A percentile compares a stretch with the other conserved stretches of the same genome.
phyloP scores from a whole-genome alignment of 768 basidiomycete genomes.

The Dioszegia hungarica region DNA sequence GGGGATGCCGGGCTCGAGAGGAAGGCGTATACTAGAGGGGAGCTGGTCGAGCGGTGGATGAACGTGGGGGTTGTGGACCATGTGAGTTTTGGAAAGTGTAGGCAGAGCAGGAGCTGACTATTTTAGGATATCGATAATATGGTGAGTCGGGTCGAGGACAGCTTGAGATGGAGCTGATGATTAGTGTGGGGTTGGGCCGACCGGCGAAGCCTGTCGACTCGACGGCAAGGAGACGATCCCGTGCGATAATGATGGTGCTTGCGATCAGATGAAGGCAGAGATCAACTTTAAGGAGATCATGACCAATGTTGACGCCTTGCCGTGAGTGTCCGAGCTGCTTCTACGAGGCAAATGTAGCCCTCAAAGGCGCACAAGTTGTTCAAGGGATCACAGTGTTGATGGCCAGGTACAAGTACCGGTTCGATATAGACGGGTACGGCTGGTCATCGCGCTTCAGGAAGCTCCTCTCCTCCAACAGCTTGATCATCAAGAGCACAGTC shows the following conservation, averaged over 20 bases:
- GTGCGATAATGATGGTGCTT: not conserved
- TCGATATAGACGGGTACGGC: constrained; percentile 17
- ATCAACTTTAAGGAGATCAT: constrained; percentile 5
- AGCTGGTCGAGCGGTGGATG: constrained; percentile 10
- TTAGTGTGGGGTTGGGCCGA: constrained; percentile 1
- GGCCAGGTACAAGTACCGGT: constrained; percentile 11
- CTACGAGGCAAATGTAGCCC: not conserved
- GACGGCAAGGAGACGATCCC: not conserved
- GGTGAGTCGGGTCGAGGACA: not conserved
- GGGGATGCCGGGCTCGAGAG: not conserved
- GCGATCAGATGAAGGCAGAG: not conserved
- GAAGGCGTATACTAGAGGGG: not conserved
- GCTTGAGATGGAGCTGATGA: not conserved
- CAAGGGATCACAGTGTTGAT: no score
- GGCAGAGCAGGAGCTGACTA: constrained; percentile 7
- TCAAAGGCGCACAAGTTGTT: no score
- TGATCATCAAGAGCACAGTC: constrained; percentile 14
- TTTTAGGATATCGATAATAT: constrained; percentile 4
- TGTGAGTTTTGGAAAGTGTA: constrained; percentile 16
- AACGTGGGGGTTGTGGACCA: constrained; percentile 10
- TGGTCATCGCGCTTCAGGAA: constrained; percentile 13
- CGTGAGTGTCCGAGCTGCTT: not conserved
- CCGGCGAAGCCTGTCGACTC: constrained; percentile 4
- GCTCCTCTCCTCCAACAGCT: constrained; percentile 7
- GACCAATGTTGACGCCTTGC: not conserved